A percentile compares a stretch with the other conserved stretches of the same genome.
Evolutionary conservation across 768 basidiomycete genomes (phyloP).

Genomic region (Chalciporus sphaerocephalus): DNA sequence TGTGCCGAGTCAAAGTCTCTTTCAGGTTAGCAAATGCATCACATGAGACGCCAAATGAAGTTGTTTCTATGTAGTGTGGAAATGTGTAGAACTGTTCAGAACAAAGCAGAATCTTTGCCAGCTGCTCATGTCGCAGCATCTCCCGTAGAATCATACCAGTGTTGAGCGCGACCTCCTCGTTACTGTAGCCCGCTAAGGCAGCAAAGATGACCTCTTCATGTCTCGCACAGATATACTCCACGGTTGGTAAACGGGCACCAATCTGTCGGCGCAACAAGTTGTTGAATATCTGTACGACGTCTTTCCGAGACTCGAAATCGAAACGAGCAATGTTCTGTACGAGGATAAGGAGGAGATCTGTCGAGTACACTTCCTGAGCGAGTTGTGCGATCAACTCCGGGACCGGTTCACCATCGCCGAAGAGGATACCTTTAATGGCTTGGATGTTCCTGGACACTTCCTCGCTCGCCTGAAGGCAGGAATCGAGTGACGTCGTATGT

Average conservation of each 20-base stretch:
- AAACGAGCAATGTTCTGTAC: slow-evolving; percentile 80
- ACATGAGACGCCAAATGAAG: slow-evolving; percentile 96
- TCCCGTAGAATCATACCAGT: slow-evolving; percentile 98
- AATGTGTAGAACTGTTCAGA: slow-evolving; percentile 99
- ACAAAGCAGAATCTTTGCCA: slow-evolving; percentile 85
- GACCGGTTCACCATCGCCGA: slow-evolving; percentile 84
- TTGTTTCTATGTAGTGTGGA: slow-evolving; percentile 94
- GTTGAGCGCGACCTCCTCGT: slow-evolving; percentile 94
- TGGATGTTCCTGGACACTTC: slow-evolving; percentile 87
- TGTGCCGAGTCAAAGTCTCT: slow-evolving; percentile 95
- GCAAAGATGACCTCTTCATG: slow-evolving; percentile 76
- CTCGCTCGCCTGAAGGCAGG: slow-evolving; percentile 64
- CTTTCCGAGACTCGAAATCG: slow-evolving; percentile 91
- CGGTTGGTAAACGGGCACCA: slow-evolving; percentile 91
- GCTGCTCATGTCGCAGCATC: slow-evolving; percentile 89
- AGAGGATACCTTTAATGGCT: slow-evolving; percentile 83
- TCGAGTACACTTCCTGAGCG: slow-evolving; percentile 92
- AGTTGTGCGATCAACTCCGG: slow-evolving; percentile 92
- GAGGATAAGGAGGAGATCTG: slow-evolving; percentile 77
- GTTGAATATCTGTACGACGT: slow-evolving; percentile 84
- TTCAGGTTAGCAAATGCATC: slow-evolving; percentile 98
- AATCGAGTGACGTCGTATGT: slow-evolving; percentile 2
- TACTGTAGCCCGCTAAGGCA: slow-evolving; percentile 86
- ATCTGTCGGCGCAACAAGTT: slow-evolving; percentile 88
- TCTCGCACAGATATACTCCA: slow-evolving; percentile 83